phyloP scores from a whole-genome alignment of 2,329 filamentous ascomycete genomes.

The Clonostachys rhizophaga region DNA sequence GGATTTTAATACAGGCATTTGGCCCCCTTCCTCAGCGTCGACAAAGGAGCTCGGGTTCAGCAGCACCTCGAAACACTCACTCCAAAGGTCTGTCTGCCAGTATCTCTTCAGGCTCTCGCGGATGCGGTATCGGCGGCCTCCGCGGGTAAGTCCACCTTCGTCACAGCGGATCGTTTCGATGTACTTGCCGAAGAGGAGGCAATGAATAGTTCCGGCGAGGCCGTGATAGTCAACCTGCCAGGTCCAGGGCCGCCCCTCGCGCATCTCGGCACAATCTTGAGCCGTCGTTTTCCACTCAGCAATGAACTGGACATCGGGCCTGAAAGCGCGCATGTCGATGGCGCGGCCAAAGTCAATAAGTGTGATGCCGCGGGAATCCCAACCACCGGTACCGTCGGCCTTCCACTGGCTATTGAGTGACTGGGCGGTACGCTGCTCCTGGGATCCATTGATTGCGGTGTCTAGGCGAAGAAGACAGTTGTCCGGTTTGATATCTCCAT shows the following conservation, averaged over 20 bases:
- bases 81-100: conserved; percentile 94
- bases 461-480: conserved; percentile 90
- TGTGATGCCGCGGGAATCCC: conserved; percentile 73
- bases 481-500: conserved; percentile 93
- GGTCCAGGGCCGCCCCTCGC: conserved; percentile 90
- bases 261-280: conserved; percentile 92
- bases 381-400: conserved; percentile 70
- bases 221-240: conserved; percentile 98
- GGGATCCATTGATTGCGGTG: conserved; percentile 19
- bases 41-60: conserved; percentile 73
- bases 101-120: conserved; percentile 86
- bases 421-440: conserved; percentile 8
- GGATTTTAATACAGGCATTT: conserved; percentile 68
- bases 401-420: conserved; percentile 61
- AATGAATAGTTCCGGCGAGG: conserved; percentile 82
- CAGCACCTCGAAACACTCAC: conserved; percentile 74
- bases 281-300: conserved; percentile 90
- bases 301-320: conserved; percentile 71
- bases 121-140: conserved; percentile 69
- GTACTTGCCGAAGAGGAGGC: conserved; percentile 89
- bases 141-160: conserved; percentile 49
- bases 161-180: conserved; percentile 70
- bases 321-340: conserved; percentile 89
- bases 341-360: conserved; percentile 94
- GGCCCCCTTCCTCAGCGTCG: conserved; percentile 59